phyloP scores from a whole-genome alignment of 139 green algal genomes.

The Volvox africanus region DNA sequence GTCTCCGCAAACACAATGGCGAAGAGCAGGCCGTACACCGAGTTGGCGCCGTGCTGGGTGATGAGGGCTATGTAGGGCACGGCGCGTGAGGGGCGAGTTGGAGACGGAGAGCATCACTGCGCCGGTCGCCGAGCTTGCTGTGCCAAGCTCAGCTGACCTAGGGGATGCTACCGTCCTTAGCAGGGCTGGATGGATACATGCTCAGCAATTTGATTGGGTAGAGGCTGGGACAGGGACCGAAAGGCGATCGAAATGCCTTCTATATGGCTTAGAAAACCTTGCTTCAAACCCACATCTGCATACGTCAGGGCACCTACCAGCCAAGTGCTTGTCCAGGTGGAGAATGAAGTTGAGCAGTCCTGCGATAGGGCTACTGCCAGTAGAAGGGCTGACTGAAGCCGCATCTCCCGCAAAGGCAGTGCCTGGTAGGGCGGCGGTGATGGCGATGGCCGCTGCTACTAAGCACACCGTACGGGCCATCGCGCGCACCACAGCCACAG shows the following conservation, averaged over 20 bases:
- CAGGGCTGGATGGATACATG: too few relatives aligned
- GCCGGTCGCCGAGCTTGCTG: too few relatives aligned
- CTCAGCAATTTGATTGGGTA: too few relatives aligned
- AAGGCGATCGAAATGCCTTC: too few relatives aligned
- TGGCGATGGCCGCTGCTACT: background rate
- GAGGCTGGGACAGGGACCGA: too few relatives aligned
- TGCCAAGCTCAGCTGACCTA: too few relatives aligned
- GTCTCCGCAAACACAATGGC: conserved; percentile 74
- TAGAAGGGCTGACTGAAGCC: background rate
- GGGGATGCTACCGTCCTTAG: too few relatives aligned
- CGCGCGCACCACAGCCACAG: background rate
- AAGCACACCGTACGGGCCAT: background rate
- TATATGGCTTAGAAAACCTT: background rate
- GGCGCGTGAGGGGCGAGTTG: background rate
- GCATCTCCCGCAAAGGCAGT: background rate
- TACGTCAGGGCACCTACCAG: background rate
- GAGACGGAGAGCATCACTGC: too few relatives aligned
- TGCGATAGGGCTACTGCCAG: conserved; percentile 21
- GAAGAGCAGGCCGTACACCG: conserved; percentile 88
- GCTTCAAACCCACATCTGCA: background rate
- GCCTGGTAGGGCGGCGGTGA: background rate
- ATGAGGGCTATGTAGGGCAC: conserved; percentile 66
- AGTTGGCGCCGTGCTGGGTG: conserved; percentile 66
- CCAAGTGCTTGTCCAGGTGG: conserved; percentile 90
- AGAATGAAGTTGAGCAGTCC: conserved; percentile 78